Base-by-base conservation (phyloP, 2,329 filamentous ascomycete genomes). In the Raffaelea arxii region DNA sequence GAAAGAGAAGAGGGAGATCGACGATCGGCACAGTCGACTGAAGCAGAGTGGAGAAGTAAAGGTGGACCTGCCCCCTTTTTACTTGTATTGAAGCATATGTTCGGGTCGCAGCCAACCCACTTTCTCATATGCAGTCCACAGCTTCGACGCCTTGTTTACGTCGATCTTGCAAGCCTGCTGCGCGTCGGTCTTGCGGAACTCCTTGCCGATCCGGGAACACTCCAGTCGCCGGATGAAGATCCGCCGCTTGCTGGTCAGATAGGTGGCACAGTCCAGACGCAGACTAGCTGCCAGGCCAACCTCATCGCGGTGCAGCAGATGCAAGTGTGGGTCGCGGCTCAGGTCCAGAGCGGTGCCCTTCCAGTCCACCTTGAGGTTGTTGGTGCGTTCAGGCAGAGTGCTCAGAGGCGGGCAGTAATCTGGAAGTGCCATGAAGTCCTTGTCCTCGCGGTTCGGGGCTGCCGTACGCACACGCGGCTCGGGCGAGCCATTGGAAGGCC, bases 101-200 rank as follows among this genome's bases (percentile, higher is more conserved):
- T 61, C 54, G 16, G 68, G 60, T 5, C 84, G 72, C 52, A 95
- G 80, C 87, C 89, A 94, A 55, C 84, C 85, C 32, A 92, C 86
- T 56, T 81, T 83, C 43, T 95, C 86, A 60, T 87, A 97, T 6
- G 88, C 88, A 32, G 81, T 82, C 86, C 88, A 95, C 41, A 97
- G 72, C 64, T 91, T 91, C 54, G 87, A 94, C 3, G 90, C 88
- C 71, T 96, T 97, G 72, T 96, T 96, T 62, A 97, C 91, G 58
- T 97, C 91, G 53, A 96, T 95, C 70, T 94, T 94, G 75, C 88
- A 94, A n/a, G 87, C 88, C 62, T 94, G 86, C 64, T 97, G 91
- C 5, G 89, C 88, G 61, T 95, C 87, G 1, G 91, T 97, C 75
- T 95, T 95, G 62, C 87, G 82, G 63, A 95, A 96, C 58, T 90